Conservation (phyloP, 2,329 filamentous ascomycete species). For the Xylaria sp. region DNA sequence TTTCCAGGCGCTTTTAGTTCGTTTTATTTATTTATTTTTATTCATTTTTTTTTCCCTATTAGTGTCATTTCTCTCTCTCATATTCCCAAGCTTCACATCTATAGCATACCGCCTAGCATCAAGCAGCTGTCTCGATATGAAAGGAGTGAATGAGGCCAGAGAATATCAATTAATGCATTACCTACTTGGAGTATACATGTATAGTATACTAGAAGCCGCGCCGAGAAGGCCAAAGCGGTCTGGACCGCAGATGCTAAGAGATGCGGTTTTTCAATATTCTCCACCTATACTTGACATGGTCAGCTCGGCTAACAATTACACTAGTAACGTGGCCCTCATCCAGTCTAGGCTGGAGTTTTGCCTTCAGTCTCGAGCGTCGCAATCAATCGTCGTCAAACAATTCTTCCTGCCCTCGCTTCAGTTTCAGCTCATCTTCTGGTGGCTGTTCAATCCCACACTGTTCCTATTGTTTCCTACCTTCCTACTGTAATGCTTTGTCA, state of each 20-base stretch:
- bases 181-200: too few relatives aligned
- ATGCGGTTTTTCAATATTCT: conserved; percentile 9
- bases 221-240: conserved; percentile 16
- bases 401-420: conserved; percentile 25
- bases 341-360: neutral
- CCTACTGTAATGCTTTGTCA: neutral
- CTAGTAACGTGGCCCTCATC: neutral
- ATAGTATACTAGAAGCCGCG: neutral
- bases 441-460: conserved; percentile 11
- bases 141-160: neutral
- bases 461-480: neutral
- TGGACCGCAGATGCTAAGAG: conserved; percentile 20
- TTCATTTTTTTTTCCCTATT: neutral
- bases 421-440: conserved; percentile 22
- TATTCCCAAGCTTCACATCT: neutral
- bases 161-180: neutral
- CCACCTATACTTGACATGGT: conserved; percentile 19
- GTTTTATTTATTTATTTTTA: neutral
- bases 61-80: too few relatives aligned
- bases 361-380: neutral
- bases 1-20: neutral
- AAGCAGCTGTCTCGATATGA: neutral
- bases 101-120: neutral
- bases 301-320: conserved; percentile 23
- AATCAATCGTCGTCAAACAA: conserved; percentile 1